phyloP scores from a whole-genome alignment of 2,329 filamentous ascomycete species.

The Fusarium sp. region DNA sequence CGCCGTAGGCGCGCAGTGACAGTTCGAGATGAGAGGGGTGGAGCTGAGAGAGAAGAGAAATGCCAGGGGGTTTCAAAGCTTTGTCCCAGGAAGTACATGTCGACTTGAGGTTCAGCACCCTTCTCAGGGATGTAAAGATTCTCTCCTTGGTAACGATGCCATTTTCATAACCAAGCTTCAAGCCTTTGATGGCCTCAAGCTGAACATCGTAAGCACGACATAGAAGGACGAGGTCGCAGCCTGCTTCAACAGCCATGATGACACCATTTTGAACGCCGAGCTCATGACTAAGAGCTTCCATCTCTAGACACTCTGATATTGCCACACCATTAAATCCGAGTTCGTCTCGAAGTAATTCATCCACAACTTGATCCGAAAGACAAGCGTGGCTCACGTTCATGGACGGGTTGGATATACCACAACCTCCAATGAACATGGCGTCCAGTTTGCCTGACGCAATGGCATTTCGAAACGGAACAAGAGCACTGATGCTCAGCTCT shows the following conservation, averaged over 20 bases:
- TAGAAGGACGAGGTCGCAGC: conserved; percentile 89
- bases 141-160: conserved; percentile 85
- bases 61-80: conserved; percentile 86
- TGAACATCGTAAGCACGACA: conserved; percentile 90
- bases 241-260: conserved; percentile 96
- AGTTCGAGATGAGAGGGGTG: conserved; percentile 84
- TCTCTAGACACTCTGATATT: conserved; percentile 94
- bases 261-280: conserved; percentile 97
- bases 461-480: conserved; percentile 92
- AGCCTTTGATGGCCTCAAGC: conserved; percentile 88
- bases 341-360: conserved; percentile 87
- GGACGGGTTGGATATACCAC: conserved; percentile 88
- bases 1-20: conserved; percentile 88
- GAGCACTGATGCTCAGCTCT: conserved; percentile 88
- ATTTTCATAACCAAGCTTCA: conserved; percentile 90
- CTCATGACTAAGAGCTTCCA: conserved; percentile 95
- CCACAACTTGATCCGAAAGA: conserved; percentile 90
- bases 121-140: conserved; percentile 80
- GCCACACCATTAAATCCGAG: conserved; percentile 91
- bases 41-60: conserved; percentile 79
- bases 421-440: conserved; percentile 95
- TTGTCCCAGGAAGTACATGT: conserved; percentile 91
- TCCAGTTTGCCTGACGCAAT: conserved; percentile 84
- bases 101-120: conserved; percentile 83
- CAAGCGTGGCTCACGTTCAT: conserved; percentile 97